Conservation (phyloP, 768 basidiomycete genomes). For the Tylopilus plumbeoviolaceoides region DNA sequence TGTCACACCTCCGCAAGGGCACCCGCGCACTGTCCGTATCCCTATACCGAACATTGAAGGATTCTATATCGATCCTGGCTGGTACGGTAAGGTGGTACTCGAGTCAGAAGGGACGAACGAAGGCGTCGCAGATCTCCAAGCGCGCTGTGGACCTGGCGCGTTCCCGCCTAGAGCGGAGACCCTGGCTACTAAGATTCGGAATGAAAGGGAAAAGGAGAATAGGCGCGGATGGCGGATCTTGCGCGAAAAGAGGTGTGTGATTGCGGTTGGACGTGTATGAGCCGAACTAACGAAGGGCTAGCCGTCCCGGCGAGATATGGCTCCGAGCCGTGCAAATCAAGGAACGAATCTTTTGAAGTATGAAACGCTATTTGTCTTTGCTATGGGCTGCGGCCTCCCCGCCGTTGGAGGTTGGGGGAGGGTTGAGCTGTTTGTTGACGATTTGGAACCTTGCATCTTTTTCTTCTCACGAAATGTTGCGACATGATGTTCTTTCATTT, state of each 20-base stretch:
- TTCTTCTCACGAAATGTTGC: constrained; percentile 7
- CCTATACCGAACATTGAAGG: constrained; percentile 54
- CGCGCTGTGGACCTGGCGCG: constrained; percentile 61
- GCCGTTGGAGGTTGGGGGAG: not conserved
- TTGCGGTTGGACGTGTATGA: not conserved
- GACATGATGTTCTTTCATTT: constrained; percentile 1
- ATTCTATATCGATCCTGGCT: constrained; percentile 67
- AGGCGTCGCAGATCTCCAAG: constrained; percentile 71
- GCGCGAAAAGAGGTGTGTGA: constrained; percentile 68
- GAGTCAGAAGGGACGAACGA: constrained; percentile 90
- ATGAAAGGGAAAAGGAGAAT: constrained; percentile 40
- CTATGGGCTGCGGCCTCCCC: not conserved
- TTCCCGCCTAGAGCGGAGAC: constrained; percentile 58
- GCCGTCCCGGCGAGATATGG: constrained; percentile 28
- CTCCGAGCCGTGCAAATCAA: constrained; percentile 56
- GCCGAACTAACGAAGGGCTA: constrained; percentile 4
- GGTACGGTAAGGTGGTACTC: constrained; percentile 80
- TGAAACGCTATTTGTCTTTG: not conserved
- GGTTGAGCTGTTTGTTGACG: not conserved
- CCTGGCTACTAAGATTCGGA: constrained; percentile 30
- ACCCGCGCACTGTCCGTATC: constrained; percentile 27
- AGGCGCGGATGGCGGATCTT: constrained; percentile 65
- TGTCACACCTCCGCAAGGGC: constrained; percentile 30
- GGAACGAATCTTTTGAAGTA: constrained; percentile 50
- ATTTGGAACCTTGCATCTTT: constrained; percentile 1